Conservation (phyloP, 257 asterid species). For the Solanum appendiculatum region DNA sequence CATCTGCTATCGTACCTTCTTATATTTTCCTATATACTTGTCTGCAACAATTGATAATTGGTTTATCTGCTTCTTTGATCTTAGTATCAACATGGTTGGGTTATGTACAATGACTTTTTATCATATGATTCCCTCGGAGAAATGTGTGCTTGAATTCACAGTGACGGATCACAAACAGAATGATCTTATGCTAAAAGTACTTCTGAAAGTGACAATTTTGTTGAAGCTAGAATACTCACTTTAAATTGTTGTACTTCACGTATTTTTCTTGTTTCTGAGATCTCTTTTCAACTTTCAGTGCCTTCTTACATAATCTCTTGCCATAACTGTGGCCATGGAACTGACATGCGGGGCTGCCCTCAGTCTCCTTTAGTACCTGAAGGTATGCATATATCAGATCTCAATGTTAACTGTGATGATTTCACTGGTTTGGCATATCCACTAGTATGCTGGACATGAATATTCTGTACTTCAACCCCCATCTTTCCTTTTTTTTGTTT, state of each 20-base stretch:
- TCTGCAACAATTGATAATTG: background rate
- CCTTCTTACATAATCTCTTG: slow-evolving; percentile 76
- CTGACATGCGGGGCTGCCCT: slow-evolving; percentile 95
- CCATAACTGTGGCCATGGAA: slow-evolving; percentile 94
- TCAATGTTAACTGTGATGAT: background rate
- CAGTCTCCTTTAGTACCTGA: slow-evolving; percentile 73
- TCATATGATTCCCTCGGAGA: background rate
- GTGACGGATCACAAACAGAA: background rate
- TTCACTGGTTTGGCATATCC: background rate
- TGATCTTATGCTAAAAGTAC: background rate
- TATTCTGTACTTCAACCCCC: background rate
- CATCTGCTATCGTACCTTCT: background rate
- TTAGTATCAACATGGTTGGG: background rate
- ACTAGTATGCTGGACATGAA: background rate
- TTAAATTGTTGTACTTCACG: background rate
- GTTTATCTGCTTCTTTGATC: background rate
- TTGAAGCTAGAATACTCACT: background rate
- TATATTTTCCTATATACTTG: background rate
- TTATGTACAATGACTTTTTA: background rate
- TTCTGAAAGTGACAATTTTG: background rate
- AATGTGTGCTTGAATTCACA: background rate
- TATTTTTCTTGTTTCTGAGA: slow-evolving; percentile 2
- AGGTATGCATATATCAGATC: slow-evolving; percentile 32
- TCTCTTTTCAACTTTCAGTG: slow-evolving; percentile 40
- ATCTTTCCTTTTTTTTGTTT: background rate